Evolutionary conservation across 106 monocot species (phyloP), one percentile per base, ranked within the genome.

Genomic region (Dioscorea zingiberensis): DNA sequence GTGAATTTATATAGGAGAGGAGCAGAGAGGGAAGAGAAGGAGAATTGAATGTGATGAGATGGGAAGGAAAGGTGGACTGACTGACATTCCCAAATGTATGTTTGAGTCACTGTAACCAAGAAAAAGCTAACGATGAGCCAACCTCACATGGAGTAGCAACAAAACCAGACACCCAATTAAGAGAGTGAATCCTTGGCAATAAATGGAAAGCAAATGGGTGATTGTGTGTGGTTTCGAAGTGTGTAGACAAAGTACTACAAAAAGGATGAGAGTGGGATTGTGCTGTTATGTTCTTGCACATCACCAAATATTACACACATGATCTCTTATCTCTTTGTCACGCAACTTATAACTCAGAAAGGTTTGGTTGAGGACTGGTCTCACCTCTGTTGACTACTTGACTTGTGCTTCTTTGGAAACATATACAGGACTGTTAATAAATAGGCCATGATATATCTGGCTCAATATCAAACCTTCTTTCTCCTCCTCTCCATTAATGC

Each of bases 41-140:
- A 22, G 56, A 56, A 56, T 7, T 56, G 22, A 56, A 56, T 56
- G n/a, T 56, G 56, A 56, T 56, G 56, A 56, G 56, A 56, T 23
- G 22, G 56, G 22, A 56, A 22, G 56, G 23, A 24, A 12, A 24
- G 11, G 38, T 38, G 10, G 38, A n/a, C 10, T 11, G 56, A 18
- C 56, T 22, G 56, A 56, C 56, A 56, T 56, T 56, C 19, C 23
- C 56, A 56, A 22, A 56, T 56, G 56, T 56, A 9, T 56, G 56
- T 56, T 56, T 21, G 21, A 21, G 8, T 23, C 23, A 18, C 56
- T 56, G 56, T 21, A 21, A 24, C 56, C 23, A 22, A 21, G 56
- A 56, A 56, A 56, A 56, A 56, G 56, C 21, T 12, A 56, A 24
- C 22, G 6, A 18, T 12, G 12, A 21, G 23, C 56, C 56, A 18